Conservation (phyloP, 1,139 yeast genomes). For the Taphrina populina region DNA sequence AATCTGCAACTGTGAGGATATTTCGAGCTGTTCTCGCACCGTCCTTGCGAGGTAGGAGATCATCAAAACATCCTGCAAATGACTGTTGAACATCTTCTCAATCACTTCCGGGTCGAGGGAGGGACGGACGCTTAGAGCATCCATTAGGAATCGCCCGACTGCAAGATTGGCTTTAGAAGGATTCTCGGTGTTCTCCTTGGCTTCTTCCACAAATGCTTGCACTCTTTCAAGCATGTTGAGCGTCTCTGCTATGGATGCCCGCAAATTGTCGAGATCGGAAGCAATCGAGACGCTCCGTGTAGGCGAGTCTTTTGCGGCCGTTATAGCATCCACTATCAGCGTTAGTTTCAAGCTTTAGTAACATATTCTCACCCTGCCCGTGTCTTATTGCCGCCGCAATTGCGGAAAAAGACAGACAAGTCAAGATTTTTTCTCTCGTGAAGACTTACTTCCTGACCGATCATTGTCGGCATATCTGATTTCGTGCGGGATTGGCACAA, state of each 20-base stretch:
- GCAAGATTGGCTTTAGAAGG: slow-evolving; percentile 49
- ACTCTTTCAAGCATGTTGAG: slow-evolving; percentile 58
- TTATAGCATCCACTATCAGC: slow-evolving; percentile 43
- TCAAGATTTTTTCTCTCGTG: too few relatives aligned
- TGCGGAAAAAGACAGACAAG: too few relatives aligned
- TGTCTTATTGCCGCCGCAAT: too few relatives aligned
- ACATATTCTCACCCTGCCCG: not conserved
- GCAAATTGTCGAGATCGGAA: slow-evolving; percentile 54
- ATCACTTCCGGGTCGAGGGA: slow-evolving; percentile 60
- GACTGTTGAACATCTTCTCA: slow-evolving; percentile 64
- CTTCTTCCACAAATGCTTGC: slow-evolving; percentile 52
- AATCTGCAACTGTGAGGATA: slow-evolving; percentile 33
- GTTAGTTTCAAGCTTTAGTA: not conserved
- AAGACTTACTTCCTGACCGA: slow-evolving; percentile 54
- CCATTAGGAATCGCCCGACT: slow-evolving; percentile 67
- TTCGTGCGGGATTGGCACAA: slow-evolving; percentile 71
- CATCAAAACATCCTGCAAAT: slow-evolving; percentile 79
- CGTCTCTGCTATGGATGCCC: slow-evolving; percentile 58
- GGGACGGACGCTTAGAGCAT: slow-evolving; percentile 63
- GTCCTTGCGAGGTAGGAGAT: slow-evolving; percentile 81
- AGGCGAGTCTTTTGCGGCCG: slow-evolving; percentile 44
- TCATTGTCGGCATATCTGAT: slow-evolving; percentile 64
- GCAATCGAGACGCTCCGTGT: slow-evolving; percentile 46
- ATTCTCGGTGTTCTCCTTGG: slow-evolving; percentile 32
- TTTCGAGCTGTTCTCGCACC: slow-evolving; percentile 64